phyloP scores from a whole-genome alignment of 129 eudicot genomes.

The Artemisia tridentata region DNA sequence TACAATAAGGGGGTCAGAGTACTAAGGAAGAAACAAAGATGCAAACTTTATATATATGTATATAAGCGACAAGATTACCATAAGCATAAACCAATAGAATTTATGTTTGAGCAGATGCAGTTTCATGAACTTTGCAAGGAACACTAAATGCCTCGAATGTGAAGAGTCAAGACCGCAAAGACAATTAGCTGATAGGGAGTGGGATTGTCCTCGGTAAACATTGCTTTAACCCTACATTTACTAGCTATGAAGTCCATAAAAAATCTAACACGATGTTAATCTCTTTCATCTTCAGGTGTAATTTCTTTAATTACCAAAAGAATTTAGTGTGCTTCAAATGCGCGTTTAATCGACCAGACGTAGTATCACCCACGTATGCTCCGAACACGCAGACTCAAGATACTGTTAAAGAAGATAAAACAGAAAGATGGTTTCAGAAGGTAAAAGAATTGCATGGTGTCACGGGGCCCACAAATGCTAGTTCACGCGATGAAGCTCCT shows the following conservation, averaged over 20 bases:
- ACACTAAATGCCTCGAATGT: conserved; percentile 75
- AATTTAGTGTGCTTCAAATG: conserved; percentile 70
- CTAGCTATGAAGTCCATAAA: conserved; percentile 2
- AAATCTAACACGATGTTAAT: neutral
- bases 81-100: conserved; percentile 12
- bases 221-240: conserved; percentile 19
- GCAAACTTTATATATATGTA: neutral
- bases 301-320: conserved; percentile 62
- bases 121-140: conserved; percentile 93
- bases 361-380: conserved; percentile 2
- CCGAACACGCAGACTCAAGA: conserved; percentile 26
- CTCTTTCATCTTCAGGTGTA: conserved; percentile 51
- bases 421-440: conserved; percentile 70
- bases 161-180: conserved; percentile 67
- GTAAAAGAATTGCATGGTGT: conserved; percentile 58
- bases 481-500: conserved; percentile 62
- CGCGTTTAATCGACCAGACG: conserved; percentile 61
- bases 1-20: neutral
- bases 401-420: conserved; percentile 41
- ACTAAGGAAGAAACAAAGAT: neutral
- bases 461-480: conserved; percentile 32
- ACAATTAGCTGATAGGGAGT: conserved; percentile 64
- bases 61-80: neutral
- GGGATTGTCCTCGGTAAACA: conserved; percentile 93
- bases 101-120: conserved; percentile 57